Percentiles rank a stretch among this genome's conserved stretches.
These are phyloP conservation scores for Scheffersomyces titani DNA, from an alignment of 1,139 yeast genomes.

Conservation along the genomic window DNA sequence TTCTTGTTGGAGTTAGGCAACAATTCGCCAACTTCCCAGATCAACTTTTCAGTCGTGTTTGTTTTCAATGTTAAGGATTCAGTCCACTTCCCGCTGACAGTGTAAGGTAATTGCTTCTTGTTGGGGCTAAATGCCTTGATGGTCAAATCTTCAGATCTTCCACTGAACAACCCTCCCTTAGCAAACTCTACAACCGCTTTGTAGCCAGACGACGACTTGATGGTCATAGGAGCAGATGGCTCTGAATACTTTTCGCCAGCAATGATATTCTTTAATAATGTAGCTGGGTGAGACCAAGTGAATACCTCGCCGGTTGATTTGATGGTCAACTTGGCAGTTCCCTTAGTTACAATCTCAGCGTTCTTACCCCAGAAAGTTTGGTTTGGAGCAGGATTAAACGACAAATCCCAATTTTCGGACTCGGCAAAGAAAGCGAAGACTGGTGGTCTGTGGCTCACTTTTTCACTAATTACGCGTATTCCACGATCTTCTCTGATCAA, in stretches of 20 bases:
- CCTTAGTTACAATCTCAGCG: conserved; percentile 77
- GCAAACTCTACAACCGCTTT: conserved; percentile 75
- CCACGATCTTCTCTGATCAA: conserved; percentile 77
- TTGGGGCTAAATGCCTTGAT: conserved; percentile 50
- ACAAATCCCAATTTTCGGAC: conserved; percentile 70
- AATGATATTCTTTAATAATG: conserved; percentile 79
- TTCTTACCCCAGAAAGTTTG: conserved; percentile 97
- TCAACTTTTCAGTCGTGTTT: conserved; percentile 39
- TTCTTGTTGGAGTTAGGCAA: conserved; percentile 60
- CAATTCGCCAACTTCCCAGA: conserved; percentile 71
- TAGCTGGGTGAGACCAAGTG: conserved; percentile 81
- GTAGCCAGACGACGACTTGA: conserved; percentile 67
- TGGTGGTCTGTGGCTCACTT: conserved; percentile 81
- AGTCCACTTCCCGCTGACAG: conserved; percentile 79
- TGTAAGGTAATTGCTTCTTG: conserved; percentile 38
- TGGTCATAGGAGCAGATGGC: conserved; percentile 70
- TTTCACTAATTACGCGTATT: conserved; percentile 70
- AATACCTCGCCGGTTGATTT: conserved; percentile 68
- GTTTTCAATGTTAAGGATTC: conserved; percentile 51
- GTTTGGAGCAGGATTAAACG: conserved; percentile 73
- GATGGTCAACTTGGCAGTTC: conserved; percentile 58
- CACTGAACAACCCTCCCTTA: conserved; percentile 73
- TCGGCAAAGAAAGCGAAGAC: conserved; percentile 81
- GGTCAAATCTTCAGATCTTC: conserved; percentile 78
- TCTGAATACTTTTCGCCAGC: conserved; percentile 97